Base-by-base conservation (phyloP, 2,329 filamentous ascomycete genomes). In the Rhexocercosporidium sp. region DNA sequence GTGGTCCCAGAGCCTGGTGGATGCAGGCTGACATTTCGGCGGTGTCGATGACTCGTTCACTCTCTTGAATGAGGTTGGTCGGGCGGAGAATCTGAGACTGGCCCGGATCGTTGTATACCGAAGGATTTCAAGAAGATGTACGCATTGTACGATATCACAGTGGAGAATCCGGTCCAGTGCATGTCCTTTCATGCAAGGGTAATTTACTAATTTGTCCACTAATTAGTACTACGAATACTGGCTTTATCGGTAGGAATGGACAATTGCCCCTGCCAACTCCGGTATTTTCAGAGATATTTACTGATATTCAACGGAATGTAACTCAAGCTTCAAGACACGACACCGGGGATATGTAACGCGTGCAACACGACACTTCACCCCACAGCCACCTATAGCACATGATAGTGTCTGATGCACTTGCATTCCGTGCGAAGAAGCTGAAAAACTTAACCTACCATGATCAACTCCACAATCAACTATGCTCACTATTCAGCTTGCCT, bases 121-220 rank as follows among this genome's bases (percentile, higher is more conserved):
- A 53, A 53, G 49, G 49, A 53, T 53, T 31, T 53, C 49, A 53
- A 53, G 49, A 53, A 53, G n/a, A 53, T 53, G 49, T 53, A 53
- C 27, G 49, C 49, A 25, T 53, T 29, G 14, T 31, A 53, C 49
- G 49, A 53, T 53, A 53, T 53, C 27, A 53, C 3, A 16, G 6
- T 53, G 12, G 49, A 53, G 49, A 53, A 27, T 31, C n/a, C 49
- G 49, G 27, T 53, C 49, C 49, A 53, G 49, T 53, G 49, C 11
- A 53, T 53, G 49, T 53, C 14, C 49, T 44, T 27, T 53, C 49
- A 53, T 53, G 49, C 49, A 37, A 37, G 34, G 1, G 1, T 3
- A 27, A 31, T 53, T 14, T 18, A 53, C 22, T 53, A 44, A 2
- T n/a, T 44, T 44, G 39, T 18, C 39, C 39, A 44, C 39, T 44